phyloP scores from a whole-genome alignment of 176 grass and related monocot species.

The Rhynchospora tenuis region DNA sequence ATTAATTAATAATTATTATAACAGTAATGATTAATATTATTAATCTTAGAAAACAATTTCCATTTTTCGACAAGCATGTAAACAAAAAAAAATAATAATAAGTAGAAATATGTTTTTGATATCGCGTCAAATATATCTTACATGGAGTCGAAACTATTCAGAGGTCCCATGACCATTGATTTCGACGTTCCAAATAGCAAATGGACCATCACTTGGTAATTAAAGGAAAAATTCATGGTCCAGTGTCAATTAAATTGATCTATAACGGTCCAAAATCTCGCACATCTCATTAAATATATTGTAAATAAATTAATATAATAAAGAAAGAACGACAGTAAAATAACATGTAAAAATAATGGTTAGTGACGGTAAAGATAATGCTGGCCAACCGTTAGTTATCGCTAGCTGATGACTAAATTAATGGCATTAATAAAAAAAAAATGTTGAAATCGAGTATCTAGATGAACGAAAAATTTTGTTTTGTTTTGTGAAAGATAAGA shows the following conservation, averaged over 20 bases:
- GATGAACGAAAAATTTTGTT: too few species aligned
- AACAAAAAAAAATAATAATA: not conserved
- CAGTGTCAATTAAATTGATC: not conserved
- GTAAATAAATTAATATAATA: not conserved
- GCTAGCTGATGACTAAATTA: not conserved
- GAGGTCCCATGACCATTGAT: not conserved
- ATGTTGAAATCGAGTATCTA: too few species aligned
- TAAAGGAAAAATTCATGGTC: not conserved
- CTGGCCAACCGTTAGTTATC: not conserved
- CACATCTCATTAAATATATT: not conserved
- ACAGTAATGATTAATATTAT: too few species aligned
- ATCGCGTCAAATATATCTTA: not conserved
- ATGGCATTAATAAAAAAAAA: too few species aligned
- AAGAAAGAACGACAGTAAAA: not conserved
- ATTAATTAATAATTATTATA: too few species aligned
- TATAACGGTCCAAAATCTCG: not conserved
- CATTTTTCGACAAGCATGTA: not conserved
- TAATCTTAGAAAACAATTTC: not conserved
- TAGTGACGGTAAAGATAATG: not conserved
- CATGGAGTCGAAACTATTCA: not conserved
- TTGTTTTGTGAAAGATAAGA: too few species aligned
- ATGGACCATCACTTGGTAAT: not conserved
- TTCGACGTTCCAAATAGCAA: not conserved
- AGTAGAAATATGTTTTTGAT: not conserved
- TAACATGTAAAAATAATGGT: not conserved